A percentile compares a stretch with the other conserved stretches of the same genome.
Conservation (phyloP, 768 basidiomycete species). For the Leccinum olivaceopallidum region DNA sequence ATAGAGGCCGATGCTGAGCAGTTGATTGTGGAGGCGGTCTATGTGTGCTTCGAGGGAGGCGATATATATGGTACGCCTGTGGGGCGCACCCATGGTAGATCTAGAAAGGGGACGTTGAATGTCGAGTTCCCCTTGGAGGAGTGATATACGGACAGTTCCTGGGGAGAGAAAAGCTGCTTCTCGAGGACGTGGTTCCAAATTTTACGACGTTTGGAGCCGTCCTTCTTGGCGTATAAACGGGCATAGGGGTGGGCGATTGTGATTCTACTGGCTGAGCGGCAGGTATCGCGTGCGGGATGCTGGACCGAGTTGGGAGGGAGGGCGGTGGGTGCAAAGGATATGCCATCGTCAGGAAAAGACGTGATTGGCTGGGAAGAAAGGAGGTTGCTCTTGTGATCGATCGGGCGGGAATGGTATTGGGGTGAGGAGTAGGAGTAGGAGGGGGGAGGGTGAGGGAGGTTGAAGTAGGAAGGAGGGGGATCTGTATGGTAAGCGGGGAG, state of each 20-base stretch:
- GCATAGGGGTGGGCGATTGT: constrained; percentile 66
- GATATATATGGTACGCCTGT: constrained; percentile 69
- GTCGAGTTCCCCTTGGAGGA: background rate
- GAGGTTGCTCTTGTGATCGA: constrained; percentile 8
- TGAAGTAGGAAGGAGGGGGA: constrained; percentile 16
- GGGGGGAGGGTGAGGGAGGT: background rate
- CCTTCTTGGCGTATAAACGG: constrained; percentile 64
- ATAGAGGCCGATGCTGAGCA: constrained; percentile 52
- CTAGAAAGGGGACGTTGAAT: constrained; percentile 30
- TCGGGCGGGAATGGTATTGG: background rate
- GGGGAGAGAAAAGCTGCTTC: constrained; percentile 64
- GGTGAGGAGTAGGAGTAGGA: constrained; percentile 3
- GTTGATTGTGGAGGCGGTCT: constrained; percentile 61
- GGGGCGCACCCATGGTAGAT: constrained; percentile 64
- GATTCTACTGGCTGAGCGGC: constrained; percentile 26
- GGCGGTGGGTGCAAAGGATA: constrained; percentile 17
- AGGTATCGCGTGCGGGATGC: constrained; percentile 19
- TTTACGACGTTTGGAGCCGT: constrained; percentile 64
- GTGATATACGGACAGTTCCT: constrained; percentile 54
- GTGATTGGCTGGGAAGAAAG: constrained; percentile 6
- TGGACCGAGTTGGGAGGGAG: constrained; percentile 4
- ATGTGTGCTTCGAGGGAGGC: constrained; percentile 74
- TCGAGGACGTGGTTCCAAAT: constrained; percentile 81
- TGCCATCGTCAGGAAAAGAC: constrained; percentile 25
- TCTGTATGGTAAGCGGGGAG: constrained; percentile 12